Conservation (phyloP, 257 asterid species). For the Verbascum thapsus region DNA sequence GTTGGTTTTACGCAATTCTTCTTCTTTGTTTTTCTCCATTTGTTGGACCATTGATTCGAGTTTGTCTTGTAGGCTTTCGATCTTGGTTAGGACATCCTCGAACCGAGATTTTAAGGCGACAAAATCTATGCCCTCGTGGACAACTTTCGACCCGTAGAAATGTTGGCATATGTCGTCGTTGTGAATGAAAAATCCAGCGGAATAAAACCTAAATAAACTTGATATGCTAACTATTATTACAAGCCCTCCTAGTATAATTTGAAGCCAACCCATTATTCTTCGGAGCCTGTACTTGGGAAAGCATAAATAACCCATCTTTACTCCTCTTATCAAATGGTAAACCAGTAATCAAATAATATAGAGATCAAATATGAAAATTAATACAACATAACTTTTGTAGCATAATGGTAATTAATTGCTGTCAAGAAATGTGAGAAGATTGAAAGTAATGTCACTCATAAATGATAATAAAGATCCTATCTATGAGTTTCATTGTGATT, state of each 20-base stretch:
- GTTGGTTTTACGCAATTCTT: conserved; percentile 32
- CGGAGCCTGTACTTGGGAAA: conserved; percentile 54
- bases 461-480: too few relatives aligned
- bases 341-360: background rate
- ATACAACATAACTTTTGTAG: too few relatives aligned
- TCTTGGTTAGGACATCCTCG: conserved; percentile 59
- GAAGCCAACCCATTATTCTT: conserved; percentile 70
- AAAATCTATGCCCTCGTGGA: conserved; percentile 41
- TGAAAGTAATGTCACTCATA: too few relatives aligned
- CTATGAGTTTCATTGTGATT: too few relatives aligned
- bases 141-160: conserved; percentile 44
- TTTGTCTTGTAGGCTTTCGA: conserved; percentile 68
- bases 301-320: conserved; percentile 47
- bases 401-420: too few relatives aligned
- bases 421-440: too few relatives aligned
- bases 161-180: conserved; percentile 76
- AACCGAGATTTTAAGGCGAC: conserved; percentile 49
- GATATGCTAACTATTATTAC: conserved; percentile 73
- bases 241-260: conserved; percentile 60
- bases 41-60: conserved; percentile 61
- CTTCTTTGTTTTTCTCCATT: conserved; percentile 46
- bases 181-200: conserved; percentile 64
- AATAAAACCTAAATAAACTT: conserved; percentile 61
- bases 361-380: too few relatives aligned
- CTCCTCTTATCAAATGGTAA: background rate